phyloP scores from a whole-genome alignment of 352 stramenopile genomes.

The Globisporangium carolinianum region DNA sequence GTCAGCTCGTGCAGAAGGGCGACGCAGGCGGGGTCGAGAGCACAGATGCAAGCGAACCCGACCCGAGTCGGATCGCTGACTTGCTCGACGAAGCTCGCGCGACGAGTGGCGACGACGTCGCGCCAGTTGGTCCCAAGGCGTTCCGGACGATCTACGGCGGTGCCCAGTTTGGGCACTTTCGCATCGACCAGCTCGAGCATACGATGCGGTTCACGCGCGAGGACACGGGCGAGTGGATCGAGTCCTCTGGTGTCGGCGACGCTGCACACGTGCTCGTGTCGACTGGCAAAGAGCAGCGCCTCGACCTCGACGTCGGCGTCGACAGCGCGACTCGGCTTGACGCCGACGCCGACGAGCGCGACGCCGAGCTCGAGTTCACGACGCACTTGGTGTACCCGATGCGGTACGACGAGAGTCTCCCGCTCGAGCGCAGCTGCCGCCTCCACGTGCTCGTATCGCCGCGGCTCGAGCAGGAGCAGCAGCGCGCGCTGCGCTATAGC shows the following conservation, averaged over 20 bases:
- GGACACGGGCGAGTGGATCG: conserved; percentile 64
- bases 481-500: conserved; percentile 8
- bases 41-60: background rate
- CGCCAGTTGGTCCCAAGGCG: conserved; percentile 1
- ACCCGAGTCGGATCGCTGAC: background rate
- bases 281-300: conserved; percentile 15
- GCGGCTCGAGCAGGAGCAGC: conserved; percentile 1
- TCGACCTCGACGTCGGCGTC: conserved; percentile 1
- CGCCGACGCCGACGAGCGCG: conserved; percentile 4
- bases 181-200: conserved; percentile 50
- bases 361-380: conserved; percentile 11
- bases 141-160: conserved; percentile 49
- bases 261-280: conserved; percentile 34
- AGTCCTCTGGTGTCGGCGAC: conserved; percentile 44
- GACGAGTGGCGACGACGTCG: background rate
- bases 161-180: conserved; percentile 48
- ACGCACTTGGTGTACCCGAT: conserved; percentile 14
- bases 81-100: conserved; percentile 6
- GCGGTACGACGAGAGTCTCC: conserved; percentile 8
- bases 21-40: background rate
- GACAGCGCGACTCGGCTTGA: conserved; percentile 3
- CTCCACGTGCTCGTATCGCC: conserved; percentile 9
- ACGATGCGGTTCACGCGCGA: conserved; percentile 54
- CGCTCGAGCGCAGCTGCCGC: conserved; percentile 11
- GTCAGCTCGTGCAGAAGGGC: conserved; percentile 6